These are phyloP conservation scores for Chrysanthemum makinoi DNA, from an alignment of 129 eudicot genomes.

Conservation along the genomic window DNA sequence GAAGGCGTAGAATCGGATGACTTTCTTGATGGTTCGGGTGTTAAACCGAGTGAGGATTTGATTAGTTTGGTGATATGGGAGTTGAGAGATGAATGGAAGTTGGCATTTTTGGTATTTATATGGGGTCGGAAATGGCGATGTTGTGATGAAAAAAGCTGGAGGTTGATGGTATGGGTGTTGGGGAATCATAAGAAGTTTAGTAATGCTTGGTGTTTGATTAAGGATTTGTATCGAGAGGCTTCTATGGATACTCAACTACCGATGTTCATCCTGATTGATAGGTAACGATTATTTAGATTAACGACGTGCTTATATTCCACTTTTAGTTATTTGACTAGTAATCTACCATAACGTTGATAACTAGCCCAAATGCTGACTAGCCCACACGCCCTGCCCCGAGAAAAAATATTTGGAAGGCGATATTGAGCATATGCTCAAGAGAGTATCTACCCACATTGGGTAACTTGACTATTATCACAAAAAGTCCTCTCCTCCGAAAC, in stretches of 20 bases:
- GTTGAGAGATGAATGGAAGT: conserved; percentile 74
- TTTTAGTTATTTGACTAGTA: too few relatives aligned
- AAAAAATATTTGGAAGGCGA: too few relatives aligned
- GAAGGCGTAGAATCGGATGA: conserved; percentile 48
- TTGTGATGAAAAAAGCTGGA: conserved; percentile 45
- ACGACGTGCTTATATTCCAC: too few relatives aligned
- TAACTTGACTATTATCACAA: too few relatives aligned
- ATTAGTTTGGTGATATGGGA: conserved; percentile 61
- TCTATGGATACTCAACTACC: conserved; percentile 60
- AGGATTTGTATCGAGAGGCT: conserved; percentile 42
- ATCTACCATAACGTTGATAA: too few relatives aligned
- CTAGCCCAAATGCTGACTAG: too few relatives aligned
- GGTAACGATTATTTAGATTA: conserved; percentile 36
- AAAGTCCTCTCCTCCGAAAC: too few relatives aligned
- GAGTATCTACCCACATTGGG: too few relatives aligned
- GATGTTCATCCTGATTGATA: conserved; percentile 74
- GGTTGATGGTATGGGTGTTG: conserved; percentile 83
- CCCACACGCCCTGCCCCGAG: too few relatives aligned
- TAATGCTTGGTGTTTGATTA: conserved; percentile 83
- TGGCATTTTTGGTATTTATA: conserved; percentile 64
- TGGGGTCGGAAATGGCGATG: conserved; percentile 80
- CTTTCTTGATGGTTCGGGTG: conserved; percentile 57
- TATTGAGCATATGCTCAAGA: too few relatives aligned
- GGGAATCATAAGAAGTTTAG: conserved; percentile 77
- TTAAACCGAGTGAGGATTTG: conserved; percentile 47